These are phyloP conservation scores for Fraxinus greggii DNA, from an alignment of 305 asterid species.

Conservation along the genomic window DNA sequence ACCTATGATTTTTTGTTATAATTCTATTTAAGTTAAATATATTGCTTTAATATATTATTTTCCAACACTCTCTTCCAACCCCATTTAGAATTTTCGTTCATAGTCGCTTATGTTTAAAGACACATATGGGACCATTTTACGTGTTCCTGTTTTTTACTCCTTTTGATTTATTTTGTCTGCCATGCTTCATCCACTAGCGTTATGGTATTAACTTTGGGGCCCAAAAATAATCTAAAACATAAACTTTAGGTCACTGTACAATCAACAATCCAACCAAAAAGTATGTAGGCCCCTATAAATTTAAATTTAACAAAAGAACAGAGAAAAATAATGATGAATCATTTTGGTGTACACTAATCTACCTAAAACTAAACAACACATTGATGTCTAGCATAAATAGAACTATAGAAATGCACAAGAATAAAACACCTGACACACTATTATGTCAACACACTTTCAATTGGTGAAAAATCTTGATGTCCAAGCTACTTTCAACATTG, in stretches of 20 bases:
- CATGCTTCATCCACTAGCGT: not conserved
- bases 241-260: not conserved
- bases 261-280: not conserved
- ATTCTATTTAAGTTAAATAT: too few species aligned
- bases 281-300: not conserved
- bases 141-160: not conserved
- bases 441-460: not conserved
- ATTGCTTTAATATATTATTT: too few species aligned
- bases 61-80: not conserved
- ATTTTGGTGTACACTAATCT: not conserved
- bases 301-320: not conserved
- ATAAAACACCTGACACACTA: not conserved
- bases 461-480: too few species aligned
- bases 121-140: not conserved
- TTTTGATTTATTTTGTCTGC: not conserved
- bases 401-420: not conserved
- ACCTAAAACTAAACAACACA: not conserved
- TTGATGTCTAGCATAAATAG: not conserved
- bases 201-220: not conserved
- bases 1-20: too few species aligned
- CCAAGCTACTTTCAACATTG: not conserved
- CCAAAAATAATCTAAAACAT: not conserved
- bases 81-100: not conserved
- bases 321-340: not conserved
- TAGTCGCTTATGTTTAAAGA: not conserved